Evolutionary conservation across 2,329 filamentous ascomycete species (phyloP).

Genomic region (Escovopsis sp.): DNA sequence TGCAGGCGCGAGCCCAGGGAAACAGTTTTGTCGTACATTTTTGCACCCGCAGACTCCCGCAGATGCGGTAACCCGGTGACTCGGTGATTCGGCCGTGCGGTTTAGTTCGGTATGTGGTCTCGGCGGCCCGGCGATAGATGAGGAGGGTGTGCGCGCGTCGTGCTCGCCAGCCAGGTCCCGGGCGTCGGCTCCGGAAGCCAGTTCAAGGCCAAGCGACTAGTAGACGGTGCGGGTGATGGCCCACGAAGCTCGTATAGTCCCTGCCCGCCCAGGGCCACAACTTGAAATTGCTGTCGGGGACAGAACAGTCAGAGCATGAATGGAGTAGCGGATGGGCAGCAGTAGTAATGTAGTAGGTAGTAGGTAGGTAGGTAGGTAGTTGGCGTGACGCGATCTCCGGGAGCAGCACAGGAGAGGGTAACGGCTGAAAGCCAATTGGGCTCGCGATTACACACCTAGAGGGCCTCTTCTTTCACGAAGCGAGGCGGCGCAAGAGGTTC

Average conservation of each 20-base stretch:
- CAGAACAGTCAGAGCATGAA: too few relatives aligned
- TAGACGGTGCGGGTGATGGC: too few relatives aligned
- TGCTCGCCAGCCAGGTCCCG: background rate
- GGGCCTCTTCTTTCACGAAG: constrained; percentile 17
- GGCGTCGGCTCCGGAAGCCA: constrained; percentile 2
- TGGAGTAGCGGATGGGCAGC: too few relatives aligned
- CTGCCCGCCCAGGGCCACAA: too few relatives aligned
- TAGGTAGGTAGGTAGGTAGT: too few relatives aligned
- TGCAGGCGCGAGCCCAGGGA: constrained; percentile 51
- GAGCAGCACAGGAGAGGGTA: constrained; percentile 1
- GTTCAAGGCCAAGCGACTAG: constrained; percentile 1
- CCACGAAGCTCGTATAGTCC: too few relatives aligned
- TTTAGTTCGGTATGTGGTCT: background rate
- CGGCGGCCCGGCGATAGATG: background rate
- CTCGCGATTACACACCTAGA: constrained; percentile 12
- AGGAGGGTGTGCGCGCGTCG: constrained; percentile 1
- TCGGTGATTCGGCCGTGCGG: too few relatives aligned
- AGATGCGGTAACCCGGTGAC: too few relatives aligned
- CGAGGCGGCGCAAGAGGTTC: constrained; percentile 13
- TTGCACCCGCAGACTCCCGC: background rate
- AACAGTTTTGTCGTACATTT: constrained; percentile 28
- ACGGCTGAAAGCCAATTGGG: background rate
- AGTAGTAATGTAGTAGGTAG: too few relatives aligned
- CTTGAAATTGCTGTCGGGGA: too few relatives aligned
- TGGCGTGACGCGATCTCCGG: too few relatives aligned